Evolutionary conservation across 805 yeast genomes (phyloP).

Genomic region (Komagataella populi): DNA sequence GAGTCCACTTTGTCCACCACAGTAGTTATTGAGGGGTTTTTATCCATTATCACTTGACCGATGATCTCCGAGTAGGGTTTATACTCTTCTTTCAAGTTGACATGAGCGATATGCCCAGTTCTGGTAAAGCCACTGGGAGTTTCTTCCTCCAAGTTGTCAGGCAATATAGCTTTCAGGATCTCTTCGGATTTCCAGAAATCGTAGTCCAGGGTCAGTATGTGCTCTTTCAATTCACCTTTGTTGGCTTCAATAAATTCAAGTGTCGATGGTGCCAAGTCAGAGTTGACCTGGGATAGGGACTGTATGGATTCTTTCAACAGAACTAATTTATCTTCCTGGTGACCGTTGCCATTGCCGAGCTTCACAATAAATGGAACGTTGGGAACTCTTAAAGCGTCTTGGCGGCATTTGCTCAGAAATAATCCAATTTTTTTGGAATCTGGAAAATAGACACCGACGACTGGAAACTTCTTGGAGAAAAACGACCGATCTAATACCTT

Average conservation of each 20-base stretch:
- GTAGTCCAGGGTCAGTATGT: conserved; percentile 48
- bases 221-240: conserved; percentile 33
- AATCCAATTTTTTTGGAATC: conserved; percentile 48
- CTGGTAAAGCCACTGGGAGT: conserved; percentile 84
- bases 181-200: conserved; percentile 86
- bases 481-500: conserved; percentile 48
- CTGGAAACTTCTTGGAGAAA: conserved; percentile 41
- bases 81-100: conserved; percentile 74
- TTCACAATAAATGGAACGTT: conserved; percentile 58
- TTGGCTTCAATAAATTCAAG: conserved; percentile 30
- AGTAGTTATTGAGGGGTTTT: conserved; percentile 67
- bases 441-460: conserved; percentile 58
- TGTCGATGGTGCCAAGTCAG: conserved; percentile 27
- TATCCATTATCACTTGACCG: conserved; percentile 84
- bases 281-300: conserved; percentile 20
- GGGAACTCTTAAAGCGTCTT: conserved; percentile 58
- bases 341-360: conserved; percentile 13
- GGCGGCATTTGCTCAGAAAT: conserved; percentile 44
- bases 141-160: conserved; percentile 54
- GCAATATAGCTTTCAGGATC: conserved; percentile 63
- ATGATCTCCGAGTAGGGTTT: conserved; percentile 70
- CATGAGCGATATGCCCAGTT: conserved; percentile 93
- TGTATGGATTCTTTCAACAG: conserved; percentile 41
- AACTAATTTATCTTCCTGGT: conserved; percentile 35
- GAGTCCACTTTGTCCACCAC: conserved; percentile 88